These are phyloP conservation scores for Mortierella sp. DNA, from an alignment of 371 early-diverging fungal genomes.

Conservation along the genomic window DNA sequence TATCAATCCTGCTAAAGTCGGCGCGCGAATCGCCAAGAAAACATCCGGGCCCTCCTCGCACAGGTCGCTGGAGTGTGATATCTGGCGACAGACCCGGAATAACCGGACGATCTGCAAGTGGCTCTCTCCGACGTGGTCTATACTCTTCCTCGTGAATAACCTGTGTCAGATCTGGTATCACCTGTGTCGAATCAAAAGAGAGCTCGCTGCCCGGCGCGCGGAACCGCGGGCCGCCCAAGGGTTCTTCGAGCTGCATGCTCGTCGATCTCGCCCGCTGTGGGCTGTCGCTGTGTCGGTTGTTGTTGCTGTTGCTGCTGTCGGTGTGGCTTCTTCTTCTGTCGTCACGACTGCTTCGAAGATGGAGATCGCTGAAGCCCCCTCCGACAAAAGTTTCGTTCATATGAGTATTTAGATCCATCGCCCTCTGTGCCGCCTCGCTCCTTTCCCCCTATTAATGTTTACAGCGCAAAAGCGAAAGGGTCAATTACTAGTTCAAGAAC, in stretches of 20 bases:
- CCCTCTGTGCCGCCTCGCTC: neutral
- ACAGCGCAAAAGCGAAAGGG: neutral
- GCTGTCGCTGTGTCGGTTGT: neutral
- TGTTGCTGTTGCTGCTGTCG: neutral
- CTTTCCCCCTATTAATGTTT: neutral
- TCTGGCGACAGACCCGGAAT: neutral
- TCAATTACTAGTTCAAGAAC: neutral
- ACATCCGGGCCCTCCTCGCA: neutral
- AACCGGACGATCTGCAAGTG: neutral
- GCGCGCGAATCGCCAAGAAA: neutral
- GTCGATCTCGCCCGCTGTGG: neutral
- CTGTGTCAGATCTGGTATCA: neutral
- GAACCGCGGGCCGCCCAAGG: neutral
- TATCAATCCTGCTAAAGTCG: neutral
- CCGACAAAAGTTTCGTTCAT: neutral
- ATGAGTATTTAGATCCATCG: neutral
- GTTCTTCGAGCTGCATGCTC: neutral
- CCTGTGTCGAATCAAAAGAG: neutral
- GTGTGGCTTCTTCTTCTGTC: neutral
- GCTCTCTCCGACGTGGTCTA: neutral
- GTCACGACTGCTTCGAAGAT: neutral
- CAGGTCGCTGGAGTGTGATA: neutral
- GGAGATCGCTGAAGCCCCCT: neutral
- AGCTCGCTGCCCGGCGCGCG: neutral
- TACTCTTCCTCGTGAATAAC: neutral